phyloP scores from a whole-genome alignment of 2,329 filamentous ascomycete genomes.

The Scolecobasidium constrictum region DNA sequence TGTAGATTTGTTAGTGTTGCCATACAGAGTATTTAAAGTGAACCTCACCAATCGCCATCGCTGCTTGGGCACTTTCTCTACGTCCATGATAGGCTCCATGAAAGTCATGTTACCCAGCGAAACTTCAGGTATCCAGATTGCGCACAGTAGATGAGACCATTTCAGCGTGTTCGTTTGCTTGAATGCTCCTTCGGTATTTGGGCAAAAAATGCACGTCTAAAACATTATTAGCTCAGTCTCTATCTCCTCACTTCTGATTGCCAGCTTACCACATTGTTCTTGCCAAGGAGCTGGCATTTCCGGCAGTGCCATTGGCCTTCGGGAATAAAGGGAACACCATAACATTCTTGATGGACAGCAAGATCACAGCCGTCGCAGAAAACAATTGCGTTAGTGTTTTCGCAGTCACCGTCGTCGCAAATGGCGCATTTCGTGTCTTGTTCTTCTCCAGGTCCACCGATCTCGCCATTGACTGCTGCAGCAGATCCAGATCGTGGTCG shows the following conservation, averaged over 20 bases:
- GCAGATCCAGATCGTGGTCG: slow-evolving; percentile 86
- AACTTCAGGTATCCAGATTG: slow-evolving; percentile 98
- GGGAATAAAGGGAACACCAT: slow-evolving; percentile 95
- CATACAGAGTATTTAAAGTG: not conserved
- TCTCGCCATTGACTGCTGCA: slow-evolving; percentile 89
- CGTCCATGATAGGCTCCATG: slow-evolving; percentile 96
- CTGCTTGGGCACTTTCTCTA: slow-evolving; percentile 91
- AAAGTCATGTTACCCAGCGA: slow-evolving; percentile 91
- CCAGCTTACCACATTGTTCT: slow-evolving; percentile 65
- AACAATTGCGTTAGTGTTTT: slow-evolving; percentile 98
- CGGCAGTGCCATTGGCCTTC: slow-evolving; percentile 97
- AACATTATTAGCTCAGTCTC: slow-evolving; percentile 11
- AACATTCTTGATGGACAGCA: slow-evolving; percentile 97
- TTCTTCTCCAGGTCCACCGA: slow-evolving; percentile 70
- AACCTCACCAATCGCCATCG: slow-evolving; percentile 65
- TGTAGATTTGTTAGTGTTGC: slow-evolving; percentile 17
- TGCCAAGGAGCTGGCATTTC: slow-evolving; percentile 90
- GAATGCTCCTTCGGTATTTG: slow-evolving; percentile 94
- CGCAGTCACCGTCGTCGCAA: slow-evolving; percentile 97
- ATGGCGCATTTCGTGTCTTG: slow-evolving; percentile 96
- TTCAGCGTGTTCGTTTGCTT: slow-evolving; percentile 95
- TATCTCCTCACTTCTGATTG: slow-evolving; percentile 15
- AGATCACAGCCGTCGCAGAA: slow-evolving; percentile 98
- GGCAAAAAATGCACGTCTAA: slow-evolving; percentile 92
- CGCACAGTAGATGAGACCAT: slow-evolving; percentile 93